These are phyloP conservation scores for Theileria luwenshuni DNA, from an alignment of 169 alveolate genomes.

Conservation along the genomic window DNA sequence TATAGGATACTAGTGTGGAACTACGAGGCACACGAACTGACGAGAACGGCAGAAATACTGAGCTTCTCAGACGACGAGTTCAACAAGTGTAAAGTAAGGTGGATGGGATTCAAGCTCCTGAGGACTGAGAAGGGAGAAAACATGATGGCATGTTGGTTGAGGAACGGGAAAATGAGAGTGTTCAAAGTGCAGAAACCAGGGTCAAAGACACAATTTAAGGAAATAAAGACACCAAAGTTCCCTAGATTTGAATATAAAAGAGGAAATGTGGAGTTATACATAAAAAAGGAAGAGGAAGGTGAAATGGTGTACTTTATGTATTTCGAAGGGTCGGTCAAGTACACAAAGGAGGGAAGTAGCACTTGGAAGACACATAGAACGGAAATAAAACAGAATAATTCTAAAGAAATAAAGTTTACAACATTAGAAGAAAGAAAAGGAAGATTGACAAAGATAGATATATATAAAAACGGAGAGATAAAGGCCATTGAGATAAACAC, in stretches of 20 bases:
- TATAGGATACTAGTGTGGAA: slow-evolving; percentile 51
- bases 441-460: slow-evolving; percentile 17
- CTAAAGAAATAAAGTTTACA: neutral
- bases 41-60: slow-evolving; percentile 51
- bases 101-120: slow-evolving; percentile 42
- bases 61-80: slow-evolving; percentile 36
- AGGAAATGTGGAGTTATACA: neutral
- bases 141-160: slow-evolving; percentile 39
- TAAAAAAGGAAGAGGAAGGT: neutral
- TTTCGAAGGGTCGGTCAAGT: slow-evolving; percentile 8
- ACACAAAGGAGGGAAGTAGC: slow-evolving; percentile 7
- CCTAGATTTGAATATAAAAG: neutral
- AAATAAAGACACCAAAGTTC: slow-evolving; percentile 1
- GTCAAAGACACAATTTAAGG: slow-evolving; percentile 9
- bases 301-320: slow-evolving; percentile 4
- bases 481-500: neutral
- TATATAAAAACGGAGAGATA: slow-evolving; percentile 15
- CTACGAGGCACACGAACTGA: slow-evolving; percentile 44
- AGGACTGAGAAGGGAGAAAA: slow-evolving; percentile 3
- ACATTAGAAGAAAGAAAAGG: slow-evolving; percentile 24
- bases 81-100: neutral
- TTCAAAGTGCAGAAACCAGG: slow-evolving; percentile 33
- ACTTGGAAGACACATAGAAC: slow-evolving; percentile 10
- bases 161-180: slow-evolving; percentile 39
- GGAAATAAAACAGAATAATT: neutral